Evolutionary conservation across 2,329 filamentous ascomycete species (phyloP).

Genomic region (Myrmaecium sp.): DNA sequence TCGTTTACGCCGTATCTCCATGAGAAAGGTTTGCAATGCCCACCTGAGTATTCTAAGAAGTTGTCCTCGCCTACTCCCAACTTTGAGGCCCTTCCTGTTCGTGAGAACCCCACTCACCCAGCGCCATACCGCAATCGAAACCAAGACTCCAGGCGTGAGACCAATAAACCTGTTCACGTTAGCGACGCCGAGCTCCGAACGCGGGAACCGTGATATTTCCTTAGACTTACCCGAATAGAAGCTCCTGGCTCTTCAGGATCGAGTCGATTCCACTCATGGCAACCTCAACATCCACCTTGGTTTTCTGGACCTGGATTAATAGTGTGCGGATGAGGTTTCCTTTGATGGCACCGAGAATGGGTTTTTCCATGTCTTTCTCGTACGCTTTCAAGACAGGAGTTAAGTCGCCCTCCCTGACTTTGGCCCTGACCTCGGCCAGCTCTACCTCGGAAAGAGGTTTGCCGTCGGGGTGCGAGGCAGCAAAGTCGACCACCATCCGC

Average conservation of each 20-base stretch:
- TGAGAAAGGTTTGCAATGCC: slow-evolving; percentile 1
- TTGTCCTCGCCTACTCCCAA: slow-evolving; percentile 48
- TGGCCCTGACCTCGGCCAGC: slow-evolving; percentile 55
- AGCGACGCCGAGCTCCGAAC: no score
- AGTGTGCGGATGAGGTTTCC: slow-evolving; percentile 82
- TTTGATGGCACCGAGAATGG: slow-evolving; percentile 64
- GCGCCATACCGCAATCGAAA: slow-evolving; percentile 55
- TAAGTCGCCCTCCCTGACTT: slow-evolving; percentile 80
- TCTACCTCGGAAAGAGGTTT: slow-evolving; percentile 48
- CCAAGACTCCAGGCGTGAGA: slow-evolving; percentile 79
- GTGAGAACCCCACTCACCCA: slow-evolving; percentile 58
- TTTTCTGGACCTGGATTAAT: slow-evolving; percentile 95
- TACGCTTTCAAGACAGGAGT: slow-evolving; percentile 84
- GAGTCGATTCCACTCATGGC: slow-evolving; percentile 92
- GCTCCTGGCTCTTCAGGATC: slow-evolving; percentile 84
- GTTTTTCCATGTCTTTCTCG: slow-evolving; percentile 70
- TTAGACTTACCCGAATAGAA: slow-evolving; percentile 56
- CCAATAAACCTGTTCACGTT: slow-evolving; percentile 57
- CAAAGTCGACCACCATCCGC: slow-evolving; percentile 96
- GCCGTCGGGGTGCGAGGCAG: slow-evolving; percentile 58
- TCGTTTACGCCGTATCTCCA: no score
- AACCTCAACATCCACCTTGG: slow-evolving; percentile 93
- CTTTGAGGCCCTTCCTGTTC: slow-evolving; percentile 49
- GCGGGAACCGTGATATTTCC: neutral
- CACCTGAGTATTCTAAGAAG: slow-evolving; percentile 60